These are phyloP conservation scores for Neltuma alba DNA, from an alignment of 306 rosid genomes.

Conservation along the genomic window DNA sequence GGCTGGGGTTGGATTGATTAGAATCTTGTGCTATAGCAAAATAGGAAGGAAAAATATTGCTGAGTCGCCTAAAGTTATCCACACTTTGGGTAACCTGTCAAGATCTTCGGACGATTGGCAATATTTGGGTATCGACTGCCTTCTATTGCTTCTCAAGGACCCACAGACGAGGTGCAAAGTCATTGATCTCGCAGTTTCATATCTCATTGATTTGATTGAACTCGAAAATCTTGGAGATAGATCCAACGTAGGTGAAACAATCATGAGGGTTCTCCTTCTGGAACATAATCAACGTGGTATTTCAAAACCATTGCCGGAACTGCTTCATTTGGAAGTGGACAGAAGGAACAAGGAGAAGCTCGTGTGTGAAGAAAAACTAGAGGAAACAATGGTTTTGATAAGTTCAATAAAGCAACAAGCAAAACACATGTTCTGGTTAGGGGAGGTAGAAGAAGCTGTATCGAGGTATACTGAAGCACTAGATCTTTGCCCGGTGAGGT, in stretches of 20 bases:
- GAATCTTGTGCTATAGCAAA: constrained; percentile 21
- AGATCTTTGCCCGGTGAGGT: not conserved
- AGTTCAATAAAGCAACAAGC: not conserved
- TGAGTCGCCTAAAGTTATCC: not conserved
- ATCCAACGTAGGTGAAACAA: not conserved
- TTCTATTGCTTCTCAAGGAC: constrained; percentile 18
- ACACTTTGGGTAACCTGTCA: constrained; percentile 1
- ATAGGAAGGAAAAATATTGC: not conserved
- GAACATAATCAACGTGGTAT: not conserved
- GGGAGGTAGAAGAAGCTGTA: not conserved
- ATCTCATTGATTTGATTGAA: constrained; percentile 15
- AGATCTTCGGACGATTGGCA: constrained; percentile 23
- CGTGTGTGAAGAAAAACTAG: constrained; percentile 2
- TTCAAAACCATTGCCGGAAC: not conserved
- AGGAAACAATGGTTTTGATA: not conserved
- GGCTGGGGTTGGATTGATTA: constrained; percentile 18
- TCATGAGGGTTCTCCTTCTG: constrained; percentile 13
- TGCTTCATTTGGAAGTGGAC: not conserved
- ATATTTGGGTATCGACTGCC: not conserved
- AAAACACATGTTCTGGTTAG: not conserved
- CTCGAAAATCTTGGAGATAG: not conserved
- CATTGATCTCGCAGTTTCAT: not conserved
- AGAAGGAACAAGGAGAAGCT: constrained; percentile 2
- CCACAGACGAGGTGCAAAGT: not conserved
- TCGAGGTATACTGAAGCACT: constrained; percentile 1